These are phyloP conservation scores for Blastomyces gilchristii DNA, from an alignment of 2,329 filamentous ascomycete genomes.

Conservation along the genomic window DNA sequence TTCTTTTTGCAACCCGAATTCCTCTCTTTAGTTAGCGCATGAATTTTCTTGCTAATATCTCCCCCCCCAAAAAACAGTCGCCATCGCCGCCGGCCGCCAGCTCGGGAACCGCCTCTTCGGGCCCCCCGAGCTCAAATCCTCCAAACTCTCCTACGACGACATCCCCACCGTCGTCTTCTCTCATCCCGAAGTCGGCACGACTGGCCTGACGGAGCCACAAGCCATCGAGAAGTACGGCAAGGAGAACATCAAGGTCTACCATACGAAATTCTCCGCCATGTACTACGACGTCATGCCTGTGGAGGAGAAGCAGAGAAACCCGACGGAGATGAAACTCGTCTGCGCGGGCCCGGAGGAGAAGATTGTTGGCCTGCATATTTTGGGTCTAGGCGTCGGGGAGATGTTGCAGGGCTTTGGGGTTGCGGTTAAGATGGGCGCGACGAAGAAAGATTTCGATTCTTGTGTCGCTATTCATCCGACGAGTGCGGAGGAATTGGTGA, in stretches of 20 bases:
- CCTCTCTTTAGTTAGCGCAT: slow-evolving; percentile 2
- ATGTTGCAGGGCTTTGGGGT: slow-evolving; percentile 70
- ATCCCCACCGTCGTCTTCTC: slow-evolving; percentile 45
- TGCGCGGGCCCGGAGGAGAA: slow-evolving; percentile 41
- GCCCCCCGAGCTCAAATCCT: slow-evolving; percentile 33
- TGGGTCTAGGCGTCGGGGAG: slow-evolving; percentile 44
- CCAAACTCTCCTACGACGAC: slow-evolving; percentile 41
- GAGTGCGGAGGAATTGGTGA: slow-evolving; percentile 62
- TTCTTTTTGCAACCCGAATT: neutral
- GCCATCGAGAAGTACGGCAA: slow-evolving; percentile 40
- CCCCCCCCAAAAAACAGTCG: slow-evolving; percentile 26
- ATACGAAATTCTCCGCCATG: slow-evolving; percentile 42
- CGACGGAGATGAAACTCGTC: slow-evolving; percentile 43
- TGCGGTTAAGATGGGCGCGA: slow-evolving; percentile 69
- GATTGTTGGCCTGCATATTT: slow-evolving; percentile 42
- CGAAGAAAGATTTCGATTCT: slow-evolving; percentile 65
- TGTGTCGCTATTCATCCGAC: slow-evolving; percentile 70
- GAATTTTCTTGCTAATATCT: neutral
- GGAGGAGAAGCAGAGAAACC: slow-evolving; percentile 41
- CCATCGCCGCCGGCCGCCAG: slow-evolving; percentile 43
- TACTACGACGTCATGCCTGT: slow-evolving; percentile 38
- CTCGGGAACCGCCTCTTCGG: slow-evolving; percentile 43
- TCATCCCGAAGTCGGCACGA: slow-evolving; percentile 41
- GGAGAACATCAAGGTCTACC: slow-evolving; percentile 42
- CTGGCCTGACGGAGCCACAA: slow-evolving; percentile 42